Base-by-base conservation (phyloP, 2,329 filamentous ascomycete genomes). In the Penicillium sp. region DNA sequence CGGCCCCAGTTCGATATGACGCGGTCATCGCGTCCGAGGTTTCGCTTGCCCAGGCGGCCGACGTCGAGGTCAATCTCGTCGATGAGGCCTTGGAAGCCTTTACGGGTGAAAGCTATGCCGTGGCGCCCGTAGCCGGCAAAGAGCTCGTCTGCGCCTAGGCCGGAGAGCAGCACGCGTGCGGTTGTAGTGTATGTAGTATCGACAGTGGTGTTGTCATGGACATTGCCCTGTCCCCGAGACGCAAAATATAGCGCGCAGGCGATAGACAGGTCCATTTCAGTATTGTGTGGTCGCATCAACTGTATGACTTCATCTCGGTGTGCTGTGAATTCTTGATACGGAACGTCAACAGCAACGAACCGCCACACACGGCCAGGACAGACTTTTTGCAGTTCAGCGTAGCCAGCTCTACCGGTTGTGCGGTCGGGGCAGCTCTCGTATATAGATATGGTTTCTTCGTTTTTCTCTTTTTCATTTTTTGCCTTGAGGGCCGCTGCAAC, bases 221-320 rank as follows among this genome's bases (percentile, higher is more conserved):
- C 24, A 14, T 12, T n/a, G 0, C 87, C 90, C 51, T 76, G 71
- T 0, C 91, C 93, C 40, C 91, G 83, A 0, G 93, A 87, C 5
- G 94, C 91, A 75, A 99, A 99, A 71, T 97, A 97, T n/a, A 99
- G 79, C 0, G 94, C 94, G 64, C 83, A 88, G 0, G 90, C 89
- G 64, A 99, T 99, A 3, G 94, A 99, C 0, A 99, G 79, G 66
- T 99, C 94, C 94, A 99, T 99, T 73, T 99, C 94, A 0, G 94
- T 99, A 63, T 96, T 93, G 72, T 99, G 94, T 0, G 94, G 94
- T 63, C 88, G 81, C 70, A 99, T 97, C 18, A 99, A 78, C 2
- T 83, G 81, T 38, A 92, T 82, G 20, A 99, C 83, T 24, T 80
- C 81, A 3, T 80, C 66, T 60, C 90, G 84, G 65, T 96, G 89